Evolutionary conservation across 1,139 yeast genomes (phyloP).

Genomic region (Blastobotrys illinoisensis): DNA sequence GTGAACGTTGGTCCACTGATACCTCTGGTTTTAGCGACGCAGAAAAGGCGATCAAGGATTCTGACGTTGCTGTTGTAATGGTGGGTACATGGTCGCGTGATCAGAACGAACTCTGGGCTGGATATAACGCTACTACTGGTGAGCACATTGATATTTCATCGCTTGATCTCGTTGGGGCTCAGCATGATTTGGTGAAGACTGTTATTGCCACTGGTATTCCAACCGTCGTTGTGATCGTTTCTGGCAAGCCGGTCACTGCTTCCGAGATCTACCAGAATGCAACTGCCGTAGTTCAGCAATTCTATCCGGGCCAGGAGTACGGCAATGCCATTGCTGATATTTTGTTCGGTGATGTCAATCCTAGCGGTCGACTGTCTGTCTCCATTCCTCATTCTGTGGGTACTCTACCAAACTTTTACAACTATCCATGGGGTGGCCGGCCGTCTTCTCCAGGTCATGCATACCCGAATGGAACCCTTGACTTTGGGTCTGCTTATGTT

Average conservation of each 20-base stretch:
- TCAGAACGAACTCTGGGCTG: background rate
- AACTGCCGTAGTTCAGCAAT: background rate
- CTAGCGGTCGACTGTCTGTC: slow-evolving; percentile 54
- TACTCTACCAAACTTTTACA: background rate
- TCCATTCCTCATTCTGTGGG: slow-evolving; percentile 41
- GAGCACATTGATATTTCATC: background rate
- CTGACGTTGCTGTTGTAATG: background rate
- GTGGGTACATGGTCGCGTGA: background rate
- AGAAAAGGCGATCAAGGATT: background rate
- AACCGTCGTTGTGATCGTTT: background rate
- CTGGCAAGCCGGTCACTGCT: background rate
- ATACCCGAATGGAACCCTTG: slow-evolving; percentile 16
- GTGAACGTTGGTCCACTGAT: background rate
- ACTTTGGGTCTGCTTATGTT: background rate
- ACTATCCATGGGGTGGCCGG: slow-evolving; percentile 34
- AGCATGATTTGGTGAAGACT: background rate
- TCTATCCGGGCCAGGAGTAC: slow-evolving; percentile 35
- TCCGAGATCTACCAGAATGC: background rate
- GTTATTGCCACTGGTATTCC: background rate
- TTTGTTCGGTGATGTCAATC: slow-evolving; percentile 54
- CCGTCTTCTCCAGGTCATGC: slow-evolving; percentile 41
- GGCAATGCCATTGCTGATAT: slow-evolving; percentile 50
- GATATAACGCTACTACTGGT: background rate
- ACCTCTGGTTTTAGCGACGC: background rate
- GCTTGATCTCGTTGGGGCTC: background rate